Evolutionary conservation across 2,329 filamentous ascomycete species (phyloP).

Genomic region (Neonectria magnoliae): DNA sequence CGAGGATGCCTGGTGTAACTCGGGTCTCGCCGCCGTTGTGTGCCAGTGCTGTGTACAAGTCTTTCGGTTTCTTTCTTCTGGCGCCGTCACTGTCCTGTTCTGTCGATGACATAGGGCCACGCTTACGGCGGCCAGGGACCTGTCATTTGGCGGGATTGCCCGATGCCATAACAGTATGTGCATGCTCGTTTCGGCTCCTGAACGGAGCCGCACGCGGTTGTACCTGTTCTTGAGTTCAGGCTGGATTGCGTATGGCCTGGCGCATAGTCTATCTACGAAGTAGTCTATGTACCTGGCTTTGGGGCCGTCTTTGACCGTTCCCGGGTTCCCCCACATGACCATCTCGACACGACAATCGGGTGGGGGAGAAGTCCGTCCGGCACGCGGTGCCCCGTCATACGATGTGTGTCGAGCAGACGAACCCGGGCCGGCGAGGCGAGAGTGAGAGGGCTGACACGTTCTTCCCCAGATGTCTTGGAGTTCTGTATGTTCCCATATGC

Average conservation of each 20-base stretch:
- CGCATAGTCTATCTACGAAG: conserved; percentile 5
- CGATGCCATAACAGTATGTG: background rate
- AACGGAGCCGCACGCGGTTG: conserved; percentile 19
- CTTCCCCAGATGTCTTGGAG: conserved; percentile 21
- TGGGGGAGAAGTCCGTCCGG: conserved; percentile 29
- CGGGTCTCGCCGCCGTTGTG: conserved; percentile 13
- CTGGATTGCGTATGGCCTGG: conserved; percentile 2
- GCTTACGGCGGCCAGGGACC: background rate
- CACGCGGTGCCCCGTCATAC: conserved; percentile 39
- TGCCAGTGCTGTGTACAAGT: no score
- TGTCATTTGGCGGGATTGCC: conserved; percentile 16
- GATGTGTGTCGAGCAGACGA: conserved; percentile 28
- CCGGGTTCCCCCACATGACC: conserved; percentile 41
- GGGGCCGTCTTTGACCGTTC: conserved; percentile 18
- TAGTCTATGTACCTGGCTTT: conserved; percentile 8
- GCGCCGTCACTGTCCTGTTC: background rate
- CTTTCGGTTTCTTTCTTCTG: background rate
- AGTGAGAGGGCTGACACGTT: background rate
- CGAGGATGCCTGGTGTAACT: conserved; percentile 17
- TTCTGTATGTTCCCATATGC: background rate
- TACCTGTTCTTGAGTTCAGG: background rate
- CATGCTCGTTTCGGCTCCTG: background rate
- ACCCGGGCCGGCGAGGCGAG: conserved; percentile 29
- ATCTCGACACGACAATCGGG: conserved; percentile 25
- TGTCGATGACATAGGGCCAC: background rate